phyloP scores from a whole-genome alignment of 305 asterid species.

The Fraxinus nigra region DNA sequence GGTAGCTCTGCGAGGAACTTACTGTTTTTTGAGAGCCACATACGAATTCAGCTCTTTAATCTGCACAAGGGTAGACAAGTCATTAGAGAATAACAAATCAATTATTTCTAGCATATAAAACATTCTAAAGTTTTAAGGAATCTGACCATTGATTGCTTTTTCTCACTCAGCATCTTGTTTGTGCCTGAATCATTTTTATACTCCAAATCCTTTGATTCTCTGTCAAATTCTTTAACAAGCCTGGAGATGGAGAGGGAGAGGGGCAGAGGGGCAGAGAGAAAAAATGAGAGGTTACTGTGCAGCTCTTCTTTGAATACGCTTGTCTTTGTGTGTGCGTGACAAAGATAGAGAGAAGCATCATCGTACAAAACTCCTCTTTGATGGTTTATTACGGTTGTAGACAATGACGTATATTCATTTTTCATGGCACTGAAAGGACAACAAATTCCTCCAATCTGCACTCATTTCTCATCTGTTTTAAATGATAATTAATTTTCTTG shows the following conservation, averaged over 20 bases:
- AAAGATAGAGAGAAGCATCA: conserved; percentile 7
- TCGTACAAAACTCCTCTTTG: neutral
- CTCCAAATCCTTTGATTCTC: conserved; percentile 71
- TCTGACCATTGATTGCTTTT: conserved; percentile 86
- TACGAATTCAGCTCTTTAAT: conserved; percentile 89
- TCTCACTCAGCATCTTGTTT: conserved; percentile 71
- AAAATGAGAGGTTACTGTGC: neutral
- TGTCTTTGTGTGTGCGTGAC: neutral
- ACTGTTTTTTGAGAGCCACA: conserved; percentile 94
- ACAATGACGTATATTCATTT: neutral
- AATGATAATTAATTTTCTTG: neutral
- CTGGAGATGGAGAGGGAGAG: conserved; percentile 36
- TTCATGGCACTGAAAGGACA: conserved; percentile 12
- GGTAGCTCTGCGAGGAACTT: conserved; percentile 34
- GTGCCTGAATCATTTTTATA: conserved; percentile 70
- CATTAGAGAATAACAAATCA: conserved; percentile 20
- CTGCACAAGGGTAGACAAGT: conserved; percentile 47
- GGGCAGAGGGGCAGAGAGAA: neutral
- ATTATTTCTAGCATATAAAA: conserved; percentile 11
- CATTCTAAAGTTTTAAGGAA: neutral
- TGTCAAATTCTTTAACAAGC: conserved; percentile 88
- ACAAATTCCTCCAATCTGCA: neutral
- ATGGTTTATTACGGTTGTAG: conserved; percentile 11
- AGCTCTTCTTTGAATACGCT: neutral
- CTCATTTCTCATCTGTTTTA: neutral